Percentiles rank a stretch among this genome's conserved stretches.
Evolutionary conservation across 345 rosid species (phyloP).

Genomic region (Noccaea bulbosa): DNA sequence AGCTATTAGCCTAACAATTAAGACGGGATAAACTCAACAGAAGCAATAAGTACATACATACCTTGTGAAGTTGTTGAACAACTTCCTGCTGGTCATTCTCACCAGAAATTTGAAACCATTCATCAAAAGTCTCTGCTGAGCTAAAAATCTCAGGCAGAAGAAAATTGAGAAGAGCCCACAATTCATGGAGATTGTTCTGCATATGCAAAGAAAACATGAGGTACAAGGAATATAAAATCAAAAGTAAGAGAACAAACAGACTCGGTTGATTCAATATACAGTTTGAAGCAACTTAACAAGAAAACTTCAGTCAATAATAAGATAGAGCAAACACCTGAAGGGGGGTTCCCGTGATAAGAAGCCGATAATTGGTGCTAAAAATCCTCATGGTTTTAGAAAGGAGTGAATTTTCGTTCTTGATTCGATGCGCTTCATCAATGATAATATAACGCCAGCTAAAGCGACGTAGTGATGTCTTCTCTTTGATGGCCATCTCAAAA

Average conservation of each 20-base stretch:
- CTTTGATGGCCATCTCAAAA: constrained; percentile 99
- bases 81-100: constrained; percentile 99
- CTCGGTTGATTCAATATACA: constrained; percentile 8
- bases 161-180: constrained; percentile 98
- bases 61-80: constrained; percentile 99
- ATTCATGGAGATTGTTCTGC: constrained; percentile 99
- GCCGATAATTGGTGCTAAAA: constrained; percentile 88
- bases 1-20: constrained; percentile 8
- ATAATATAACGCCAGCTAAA: constrained; percentile 99
- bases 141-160: constrained; percentile 96
- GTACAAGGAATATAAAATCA: neutral
- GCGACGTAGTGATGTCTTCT: constrained; percentile 84
- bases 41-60: constrained; percentile 43
- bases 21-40: neutral
- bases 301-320: constrained; percentile 12
- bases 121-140: constrained; percentile 99
- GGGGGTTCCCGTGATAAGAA: constrained; percentile 96
- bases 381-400: constrained; percentile 98
- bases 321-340: constrained; percentile 75
- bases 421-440: constrained; percentile 98
- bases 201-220: constrained; percentile 32
- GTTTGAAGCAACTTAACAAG: constrained; percentile 1
- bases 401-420: constrained; percentile 95
- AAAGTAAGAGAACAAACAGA: constrained; percentile 7
- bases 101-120: constrained; percentile 99